phyloP scores from a whole-genome alignment of 352 stramenopile genomes.

The Globisporangium acanthophoron region DNA sequence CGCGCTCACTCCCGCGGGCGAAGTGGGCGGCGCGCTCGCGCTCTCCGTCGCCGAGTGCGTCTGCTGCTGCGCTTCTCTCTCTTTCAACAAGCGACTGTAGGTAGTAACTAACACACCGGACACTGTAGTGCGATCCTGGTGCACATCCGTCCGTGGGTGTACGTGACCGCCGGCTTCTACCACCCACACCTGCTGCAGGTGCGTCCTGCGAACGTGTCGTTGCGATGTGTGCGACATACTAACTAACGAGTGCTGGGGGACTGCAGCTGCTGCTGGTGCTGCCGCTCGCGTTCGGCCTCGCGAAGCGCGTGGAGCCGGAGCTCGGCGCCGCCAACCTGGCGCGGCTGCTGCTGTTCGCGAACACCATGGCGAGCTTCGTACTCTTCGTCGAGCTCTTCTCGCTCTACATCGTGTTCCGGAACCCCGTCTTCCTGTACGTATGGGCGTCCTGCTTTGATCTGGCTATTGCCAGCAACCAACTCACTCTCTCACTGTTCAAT shows the following conservation, averaged over 20 bases:
- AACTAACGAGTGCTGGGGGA: background rate
- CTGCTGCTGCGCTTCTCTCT: background rate
- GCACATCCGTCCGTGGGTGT: constrained; percentile 85
- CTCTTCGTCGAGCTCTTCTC: constrained; percentile 79
- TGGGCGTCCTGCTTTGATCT: background rate
- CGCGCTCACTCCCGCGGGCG: constrained; percentile 65
- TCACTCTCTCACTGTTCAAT: background rate
- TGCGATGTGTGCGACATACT: background rate
- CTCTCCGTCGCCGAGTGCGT: constrained; percentile 79
- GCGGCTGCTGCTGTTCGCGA: constrained; percentile 71
- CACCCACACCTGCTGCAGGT: constrained; percentile 76
- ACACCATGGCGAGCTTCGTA: constrained; percentile 57
- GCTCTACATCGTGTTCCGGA: constrained; percentile 78
- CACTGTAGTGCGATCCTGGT: constrained; percentile 62
- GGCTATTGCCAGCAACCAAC: background rate
- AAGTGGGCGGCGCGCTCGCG: constrained; percentile 61
- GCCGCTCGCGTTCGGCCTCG: constrained; percentile 55
- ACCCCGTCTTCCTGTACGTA: constrained; percentile 70
- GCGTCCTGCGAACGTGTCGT: background rate
- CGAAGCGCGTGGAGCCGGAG: constrained; percentile 74
- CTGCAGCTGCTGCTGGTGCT: constrained; percentile 61
- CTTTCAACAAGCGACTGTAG: too few species aligned
- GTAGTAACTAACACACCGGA: too few species aligned
- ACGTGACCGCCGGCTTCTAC: constrained; percentile 82
- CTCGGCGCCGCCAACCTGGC: constrained; percentile 56